Conservation (phyloP, 1,284 basidiomycete genomes). For the Rugosomyces carneus region DNA sequence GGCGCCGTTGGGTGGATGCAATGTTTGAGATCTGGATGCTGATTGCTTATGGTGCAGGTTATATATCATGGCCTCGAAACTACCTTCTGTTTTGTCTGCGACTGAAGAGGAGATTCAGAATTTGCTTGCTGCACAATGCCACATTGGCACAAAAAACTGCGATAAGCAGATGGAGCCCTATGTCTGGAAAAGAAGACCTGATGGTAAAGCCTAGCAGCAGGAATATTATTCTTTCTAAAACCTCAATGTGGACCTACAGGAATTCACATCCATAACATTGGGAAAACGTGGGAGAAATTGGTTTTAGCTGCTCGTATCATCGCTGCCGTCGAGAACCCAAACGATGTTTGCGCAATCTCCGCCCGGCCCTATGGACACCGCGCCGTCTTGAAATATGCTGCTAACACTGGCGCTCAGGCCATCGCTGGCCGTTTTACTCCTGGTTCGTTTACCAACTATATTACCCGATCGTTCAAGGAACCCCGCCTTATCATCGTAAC, state of each 20-base stretch:
- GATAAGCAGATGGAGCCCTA: slow-evolving; percentile 98
- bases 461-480: slow-evolving; percentile 99
- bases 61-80: slow-evolving; percentile 68
- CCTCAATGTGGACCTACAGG: slow-evolving; percentile 39
- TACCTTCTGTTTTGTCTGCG: slow-evolving; percentile 87
- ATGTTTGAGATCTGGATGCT: slow-evolving; percentile 16
- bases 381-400: slow-evolving; percentile 96
- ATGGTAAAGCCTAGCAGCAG: slow-evolving; percentile 57
- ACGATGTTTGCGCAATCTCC: slow-evolving; percentile 97
- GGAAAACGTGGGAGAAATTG: slow-evolving; percentile 99
- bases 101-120: slow-evolving; percentile 98
- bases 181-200: slow-evolving; percentile 94
- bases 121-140: slow-evolving; percentile 91
- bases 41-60: slow-evolving; percentile 24
- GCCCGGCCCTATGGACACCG: slow-evolving; percentile 98
- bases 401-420: slow-evolving; percentile 96
- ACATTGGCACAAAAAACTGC: slow-evolving; percentile 98
- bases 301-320: slow-evolving; percentile 93
- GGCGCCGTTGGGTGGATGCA: slow-evolving; percentile 34
- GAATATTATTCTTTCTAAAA: slow-evolving; percentile 1
- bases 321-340: slow-evolving; percentile 94
- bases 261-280: slow-evolving; percentile 96
- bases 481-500: slow-evolving; percentile 97
- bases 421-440: slow-evolving; percentile 99
- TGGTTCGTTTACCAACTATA: slow-evolving; percentile 99